Evolutionary conservation across 2,329 filamentous ascomycete genomes (phyloP).

Genomic region (Pseudogymnoascus sp.): DNA sequence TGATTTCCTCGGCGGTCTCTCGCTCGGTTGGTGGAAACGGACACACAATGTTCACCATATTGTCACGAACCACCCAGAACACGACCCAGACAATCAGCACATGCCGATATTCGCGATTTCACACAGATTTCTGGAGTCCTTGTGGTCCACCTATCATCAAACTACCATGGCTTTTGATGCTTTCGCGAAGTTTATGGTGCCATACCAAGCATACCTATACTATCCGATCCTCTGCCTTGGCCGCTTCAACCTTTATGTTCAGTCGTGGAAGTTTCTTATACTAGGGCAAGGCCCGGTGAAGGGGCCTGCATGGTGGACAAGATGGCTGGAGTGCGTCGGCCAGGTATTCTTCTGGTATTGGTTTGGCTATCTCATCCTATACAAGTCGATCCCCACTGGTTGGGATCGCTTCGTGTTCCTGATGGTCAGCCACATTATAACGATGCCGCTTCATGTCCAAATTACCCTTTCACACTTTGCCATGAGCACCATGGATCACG

Average conservation of each 20-base stretch:
- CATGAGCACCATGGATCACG: slow-evolving; percentile 85
- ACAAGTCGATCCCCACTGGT: slow-evolving; percentile 62
- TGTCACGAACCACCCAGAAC: slow-evolving; percentile 89
- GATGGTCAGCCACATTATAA: slow-evolving; percentile 72
- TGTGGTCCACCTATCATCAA: slow-evolving; percentile 79
- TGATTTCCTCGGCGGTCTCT: slow-evolving; percentile 82
- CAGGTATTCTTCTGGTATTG: slow-evolving; percentile 79
- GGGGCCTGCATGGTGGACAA: slow-evolving; percentile 76
- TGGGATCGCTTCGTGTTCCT: slow-evolving; percentile 67
- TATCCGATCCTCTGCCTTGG: slow-evolving; percentile 75
- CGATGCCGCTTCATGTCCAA: slow-evolving; percentile 77
- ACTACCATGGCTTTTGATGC: slow-evolving; percentile 71
- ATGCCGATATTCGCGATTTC: slow-evolving; percentile 84
- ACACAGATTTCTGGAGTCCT: slow-evolving; percentile 66
- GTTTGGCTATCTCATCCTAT: slow-evolving; percentile 79
- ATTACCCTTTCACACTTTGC: slow-evolving; percentile 90
- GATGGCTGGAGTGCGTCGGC: slow-evolving; percentile 70
- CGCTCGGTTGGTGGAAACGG: slow-evolving; percentile 93
- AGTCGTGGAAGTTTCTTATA: slow-evolving; percentile 74
- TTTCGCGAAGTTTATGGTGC: slow-evolving; percentile 62
- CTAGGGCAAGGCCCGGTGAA: slow-evolving; percentile 63
- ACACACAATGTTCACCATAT: slow-evolving; percentile 97
- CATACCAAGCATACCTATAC: slow-evolving; percentile 75
- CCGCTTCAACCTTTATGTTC: slow-evolving; percentile 78
- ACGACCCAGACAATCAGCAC: slow-evolving; percentile 92